Evolutionary conservation across 352 stramenopile genomes (phyloP).

Genomic region (Elongisporangium undulatum): DNA sequence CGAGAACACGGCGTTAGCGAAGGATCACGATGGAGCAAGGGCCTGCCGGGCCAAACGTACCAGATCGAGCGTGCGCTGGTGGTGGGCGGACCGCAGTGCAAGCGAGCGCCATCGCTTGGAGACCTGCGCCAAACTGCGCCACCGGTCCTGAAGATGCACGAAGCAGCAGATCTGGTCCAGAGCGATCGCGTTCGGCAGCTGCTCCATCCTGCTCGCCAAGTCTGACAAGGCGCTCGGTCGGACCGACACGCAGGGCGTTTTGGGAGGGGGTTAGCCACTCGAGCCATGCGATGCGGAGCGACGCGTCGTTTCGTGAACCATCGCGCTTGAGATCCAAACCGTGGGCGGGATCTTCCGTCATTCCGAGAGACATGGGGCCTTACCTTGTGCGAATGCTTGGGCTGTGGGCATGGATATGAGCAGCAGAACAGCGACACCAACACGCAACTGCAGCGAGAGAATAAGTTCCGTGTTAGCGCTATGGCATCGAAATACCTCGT

Average conservation of each 20-base stretch:
- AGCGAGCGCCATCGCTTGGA: slow-evolving; percentile 55
- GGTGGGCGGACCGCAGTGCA: slow-evolving; percentile 50
- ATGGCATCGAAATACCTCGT: neutral
- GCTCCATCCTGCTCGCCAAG: slow-evolving; percentile 14
- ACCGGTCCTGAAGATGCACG: slow-evolving; percentile 53
- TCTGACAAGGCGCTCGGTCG: neutral
- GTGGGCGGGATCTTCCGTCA: neutral
- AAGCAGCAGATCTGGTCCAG: slow-evolving; percentile 44
- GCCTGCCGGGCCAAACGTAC: slow-evolving; percentile 18
- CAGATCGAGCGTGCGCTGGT: slow-evolving; percentile 43
- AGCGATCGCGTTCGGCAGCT: slow-evolving; percentile 39
- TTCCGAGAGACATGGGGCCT: neutral
- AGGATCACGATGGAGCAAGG: neutral
- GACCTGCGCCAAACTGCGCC: slow-evolving; percentile 40
- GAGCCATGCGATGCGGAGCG: neutral
- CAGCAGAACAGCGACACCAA: neutral
- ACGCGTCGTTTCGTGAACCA: neutral
- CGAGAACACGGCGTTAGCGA: neutral
- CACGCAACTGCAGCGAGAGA: neutral
- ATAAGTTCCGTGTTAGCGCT: neutral
- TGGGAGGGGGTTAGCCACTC: neutral
- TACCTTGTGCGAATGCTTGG: neutral
- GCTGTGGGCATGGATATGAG: neutral
- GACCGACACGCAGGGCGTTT: neutral
- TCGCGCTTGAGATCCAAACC: neutral